phyloP scores from a whole-genome alignment of 2,329 filamentous ascomycete genomes.

The Penicillium psychrosexuale region DNA sequence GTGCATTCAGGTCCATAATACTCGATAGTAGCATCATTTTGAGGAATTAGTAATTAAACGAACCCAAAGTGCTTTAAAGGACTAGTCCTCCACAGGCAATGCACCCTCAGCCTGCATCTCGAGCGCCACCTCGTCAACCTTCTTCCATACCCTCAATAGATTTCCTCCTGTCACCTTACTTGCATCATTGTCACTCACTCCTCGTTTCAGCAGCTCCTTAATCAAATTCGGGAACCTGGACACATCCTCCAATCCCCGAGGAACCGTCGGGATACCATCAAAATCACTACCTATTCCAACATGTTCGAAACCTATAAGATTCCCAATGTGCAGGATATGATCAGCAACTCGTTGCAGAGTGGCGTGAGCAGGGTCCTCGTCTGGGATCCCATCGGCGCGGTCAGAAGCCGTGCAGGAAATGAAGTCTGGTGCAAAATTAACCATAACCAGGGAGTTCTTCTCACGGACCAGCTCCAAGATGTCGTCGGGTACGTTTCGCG shows the following conservation, averaged over 20 bases:
- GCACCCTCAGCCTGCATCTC: conserved; percentile 60
- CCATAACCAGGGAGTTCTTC: conserved; percentile 76
- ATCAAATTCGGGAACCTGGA: conserved; percentile 77
- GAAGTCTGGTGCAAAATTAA: conserved; percentile 83
- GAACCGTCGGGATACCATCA: conserved; percentile 63
- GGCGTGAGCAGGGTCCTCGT: conserved; percentile 63
- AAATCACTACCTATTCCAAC: conserved; percentile 89
- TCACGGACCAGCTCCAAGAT: conserved; percentile 73
- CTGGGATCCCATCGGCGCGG: conserved; percentile 62
- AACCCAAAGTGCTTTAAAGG: conserved; percentile 3
- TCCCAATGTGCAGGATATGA: conserved; percentile 79
- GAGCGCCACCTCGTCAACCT: conserved; percentile 69
- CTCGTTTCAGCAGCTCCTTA: conserved; percentile 67
- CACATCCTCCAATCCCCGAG: conserved; percentile 77
- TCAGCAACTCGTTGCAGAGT: conserved; percentile 74
- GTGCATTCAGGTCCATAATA: too few species aligned
- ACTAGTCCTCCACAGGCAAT: conserved; percentile 44
- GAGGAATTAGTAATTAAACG: not conserved
- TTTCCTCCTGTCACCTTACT: conserved; percentile 77
- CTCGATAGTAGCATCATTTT: not conserved
- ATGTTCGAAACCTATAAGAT: conserved; percentile 79
- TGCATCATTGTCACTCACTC: conserved; percentile 70
- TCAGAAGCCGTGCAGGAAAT: conserved; percentile 67
- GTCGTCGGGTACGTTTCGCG: conserved; percentile 84
- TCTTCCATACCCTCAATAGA: conserved; percentile 76